phyloP scores from a whole-genome alignment of 2,329 filamentous ascomycete genomes.

The Acrocalymma vagum region DNA sequence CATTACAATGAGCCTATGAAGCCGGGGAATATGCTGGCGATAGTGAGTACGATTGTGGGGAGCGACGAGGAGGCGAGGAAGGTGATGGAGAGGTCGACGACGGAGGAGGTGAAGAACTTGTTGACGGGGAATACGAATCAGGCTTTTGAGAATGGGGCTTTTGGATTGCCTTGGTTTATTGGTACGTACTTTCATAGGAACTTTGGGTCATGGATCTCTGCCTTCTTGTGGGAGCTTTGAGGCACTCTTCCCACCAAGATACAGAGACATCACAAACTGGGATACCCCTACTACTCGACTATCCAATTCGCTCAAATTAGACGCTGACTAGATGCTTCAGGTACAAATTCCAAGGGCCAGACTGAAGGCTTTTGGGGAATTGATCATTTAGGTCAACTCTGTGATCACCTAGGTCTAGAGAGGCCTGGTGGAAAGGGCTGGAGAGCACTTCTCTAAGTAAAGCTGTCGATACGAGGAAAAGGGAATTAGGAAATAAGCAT shows the following conservation, averaged over 20 bases:
- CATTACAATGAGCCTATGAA: constrained; percentile 56
- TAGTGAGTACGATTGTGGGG: constrained; percentile 58
- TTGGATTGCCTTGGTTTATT: constrained; percentile 68
- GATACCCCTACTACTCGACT: too few relatives aligned
- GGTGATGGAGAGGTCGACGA: constrained; percentile 49
- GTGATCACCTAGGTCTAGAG: constrained; percentile 62
- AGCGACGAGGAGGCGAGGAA: constrained; percentile 53
- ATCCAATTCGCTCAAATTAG: not conserved
- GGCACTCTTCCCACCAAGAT: too few relatives aligned
- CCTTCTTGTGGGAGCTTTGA: too few relatives aligned
- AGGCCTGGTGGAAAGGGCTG: constrained; percentile 44
- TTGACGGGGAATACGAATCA: constrained; percentile 60
- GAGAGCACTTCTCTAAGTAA: constrained; percentile 49
- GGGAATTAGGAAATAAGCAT: too few relatives aligned
- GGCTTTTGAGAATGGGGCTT: constrained; percentile 63
- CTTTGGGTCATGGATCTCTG: too few relatives aligned
- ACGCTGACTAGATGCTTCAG: constrained; percentile 36
- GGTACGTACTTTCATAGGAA: constrained; percentile 35
- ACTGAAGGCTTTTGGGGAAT: constrained; percentile 68
- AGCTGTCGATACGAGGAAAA: too few relatives aligned
- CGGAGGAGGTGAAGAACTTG: constrained; percentile 55
- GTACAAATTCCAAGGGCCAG: constrained; percentile 62
- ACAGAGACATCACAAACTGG: too few relatives aligned
- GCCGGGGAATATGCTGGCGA: constrained; percentile 52
- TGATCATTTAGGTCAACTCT: constrained; percentile 66